Evolutionary conservation across 2,329 filamentous ascomycete genomes (phyloP), one percentile per base, ranked within the genome.

Genomic region (Cercospora sp.): DNA sequence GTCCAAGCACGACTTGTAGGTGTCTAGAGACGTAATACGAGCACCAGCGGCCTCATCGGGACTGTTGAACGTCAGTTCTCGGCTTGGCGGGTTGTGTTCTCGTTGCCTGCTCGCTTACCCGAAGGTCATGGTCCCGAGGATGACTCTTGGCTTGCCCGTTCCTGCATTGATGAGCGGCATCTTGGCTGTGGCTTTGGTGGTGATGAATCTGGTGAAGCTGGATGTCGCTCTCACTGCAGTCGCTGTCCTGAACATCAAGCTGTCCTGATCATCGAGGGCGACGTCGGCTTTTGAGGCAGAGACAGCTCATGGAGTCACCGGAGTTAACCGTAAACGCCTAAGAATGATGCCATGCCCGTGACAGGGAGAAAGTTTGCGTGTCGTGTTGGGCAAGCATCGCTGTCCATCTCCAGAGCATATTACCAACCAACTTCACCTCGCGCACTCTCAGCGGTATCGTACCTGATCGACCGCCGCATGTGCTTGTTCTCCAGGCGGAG

Each of bases 91-190:
- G 26, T 26, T 49, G 60, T 30, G 21, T 32, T 32, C 21, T 45
- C 37, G 37, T 28, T 28, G 49, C 24, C 12, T 28, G 13, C 37
- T 61, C 53, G 61, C 43, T 28, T 61, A 64, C 40, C 80, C 80
- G 67, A 77, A 75, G 6, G 75, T 78, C 93, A 96, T 95, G 65
- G 93, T 85, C 72, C 93, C 92, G 45, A 97, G 88, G 83, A 97
- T 78, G 64, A 78, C 70, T 49, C 76, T 71, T 92, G 89, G 85
- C 73, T 88, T 90, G 65, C 80, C 80, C 63, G 80, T 81, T 49
- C 71, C 69, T 58, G 80, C 76, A 32, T 77, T 76, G 68, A 82
- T 74, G 64, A 82, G 78, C 73, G 80, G 80, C 81, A 82, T 82
- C 28, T 70, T 76, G 71, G 58, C 49, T 51, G 65, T 59, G n/a